These are phyloP conservation scores for Zymoseptoria ardabiliae DNA, from an alignment of 2,329 filamentous ascomycete genomes.

Conservation along the genomic window DNA sequence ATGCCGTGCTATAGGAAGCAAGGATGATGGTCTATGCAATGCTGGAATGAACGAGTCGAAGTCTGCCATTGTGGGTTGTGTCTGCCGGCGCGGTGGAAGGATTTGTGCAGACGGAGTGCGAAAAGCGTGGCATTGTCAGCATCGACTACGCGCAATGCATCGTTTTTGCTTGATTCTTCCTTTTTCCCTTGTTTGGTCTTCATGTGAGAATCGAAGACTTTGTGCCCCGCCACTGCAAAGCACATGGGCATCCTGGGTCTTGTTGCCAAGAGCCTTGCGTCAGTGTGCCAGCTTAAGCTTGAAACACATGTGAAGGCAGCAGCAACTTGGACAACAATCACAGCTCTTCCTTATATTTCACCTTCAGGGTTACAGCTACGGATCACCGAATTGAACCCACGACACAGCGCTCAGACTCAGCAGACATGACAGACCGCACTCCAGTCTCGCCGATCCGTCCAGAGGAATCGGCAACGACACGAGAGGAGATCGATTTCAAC, in stretches of 20 bases:
- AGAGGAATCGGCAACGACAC: slow-evolving; percentile 32
- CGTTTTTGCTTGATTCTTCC: neutral
- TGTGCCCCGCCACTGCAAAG: neutral
- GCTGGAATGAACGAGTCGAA: slow-evolving; percentile 59
- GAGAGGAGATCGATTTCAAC: slow-evolving; percentile 42
- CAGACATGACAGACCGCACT: slow-evolving; percentile 13
- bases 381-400: no score
- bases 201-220: neutral
- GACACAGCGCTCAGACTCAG: neutral
- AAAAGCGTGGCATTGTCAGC: neutral
- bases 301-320: neutral
- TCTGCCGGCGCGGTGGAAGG: neutral
- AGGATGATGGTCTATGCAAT: slow-evolving; percentile 73
- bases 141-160: neutral
- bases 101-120: neutral
- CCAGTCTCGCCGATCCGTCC: slow-evolving; percentile 25
- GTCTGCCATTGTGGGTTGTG: slow-evolving; percentile 24
- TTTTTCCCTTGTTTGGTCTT: neutral
- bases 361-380: no score
- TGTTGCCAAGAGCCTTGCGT: neutral
- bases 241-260: neutral
- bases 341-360: no score
- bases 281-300: neutral
- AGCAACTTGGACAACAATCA: neutral
- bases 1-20: slow-evolving; percentile 83